Base-by-base conservation (phyloP, 2,329 filamentous ascomycete species). In the Immersiporthe knoxdaviesiana region DNA sequence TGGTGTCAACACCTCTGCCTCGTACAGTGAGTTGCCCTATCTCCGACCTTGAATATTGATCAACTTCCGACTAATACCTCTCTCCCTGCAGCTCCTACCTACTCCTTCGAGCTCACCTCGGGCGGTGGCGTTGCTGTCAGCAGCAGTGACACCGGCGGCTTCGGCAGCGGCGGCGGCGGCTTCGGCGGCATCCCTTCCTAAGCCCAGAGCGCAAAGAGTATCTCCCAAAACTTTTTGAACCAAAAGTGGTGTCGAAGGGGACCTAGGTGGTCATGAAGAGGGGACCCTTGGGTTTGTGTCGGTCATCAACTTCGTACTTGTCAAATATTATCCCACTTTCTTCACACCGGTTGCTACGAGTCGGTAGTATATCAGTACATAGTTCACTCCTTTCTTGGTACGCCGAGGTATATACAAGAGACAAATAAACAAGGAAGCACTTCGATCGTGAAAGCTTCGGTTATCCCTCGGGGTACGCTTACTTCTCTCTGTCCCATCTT, bases 1-100 rank as follows among this genome's bases (percentile, higher is more conserved):
- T 62, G 85, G 82, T 12, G 80, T 87, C 66, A 80, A 85, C 72
- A 68, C 76, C 7, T 78, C 78, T 2, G 75, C 78, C 44, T 74
- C 79, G 41, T 71, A 74, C 58, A 65, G 64, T 66, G 58, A 35
- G 64, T 47, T 10, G 37, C 56, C 35, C 12, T 12, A 35, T 35
- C 35, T 8, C 4, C 35, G 35, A 35, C 35, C 35, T 4, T 8
- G 4, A 35, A 35, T 35, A 8, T 35, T 35, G 35, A n/a, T n/a
- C n/a, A n/a, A n/a, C n/a, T n/a, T n/a, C n/a, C n/a, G n/a, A n/a
- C n/a, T n/a, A n/a, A n/a, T n/a, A n/a, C n/a, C 8, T 35, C 35
- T 35, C 35, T 60, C 56, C 35, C 7, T 12, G 5, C 30, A 65
- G 63, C 63, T 16, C 69, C 69, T 10, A 71, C 56, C 8, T 66